A percentile compares a stretch with the other conserved stretches of the same genome.
phyloP scores from a whole-genome alignment of 306 rosid genomes.

The Luffa aegyptiaca region DNA sequence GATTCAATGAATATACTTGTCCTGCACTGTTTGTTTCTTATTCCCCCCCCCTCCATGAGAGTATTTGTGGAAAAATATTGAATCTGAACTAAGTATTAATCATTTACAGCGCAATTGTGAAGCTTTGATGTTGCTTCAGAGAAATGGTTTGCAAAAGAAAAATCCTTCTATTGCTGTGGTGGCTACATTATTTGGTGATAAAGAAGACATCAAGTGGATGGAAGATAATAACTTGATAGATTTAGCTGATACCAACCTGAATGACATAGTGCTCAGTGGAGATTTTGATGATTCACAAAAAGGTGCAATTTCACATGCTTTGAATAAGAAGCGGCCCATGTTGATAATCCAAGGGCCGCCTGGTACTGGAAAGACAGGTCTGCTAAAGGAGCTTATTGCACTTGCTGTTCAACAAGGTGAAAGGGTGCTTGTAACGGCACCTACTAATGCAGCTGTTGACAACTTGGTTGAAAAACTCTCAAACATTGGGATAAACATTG shows the following conservation, averaged over 20 bases:
- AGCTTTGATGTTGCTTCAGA: conserved; percentile 81
- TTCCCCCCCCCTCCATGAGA: neutral
- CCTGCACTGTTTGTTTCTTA: neutral
- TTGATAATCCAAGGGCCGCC: conserved; percentile 87
- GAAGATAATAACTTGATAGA: conserved; percentile 43
- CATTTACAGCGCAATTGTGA: conserved; percentile 72
- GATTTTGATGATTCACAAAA: conserved; percentile 46
- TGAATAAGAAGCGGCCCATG: conserved; percentile 60
- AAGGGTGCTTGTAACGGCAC: conserved; percentile 80
- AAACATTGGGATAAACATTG: conserved; percentile 40
- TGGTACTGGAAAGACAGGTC: conserved; percentile 77
- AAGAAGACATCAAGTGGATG: conserved; percentile 52
- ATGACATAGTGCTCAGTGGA: conserved; percentile 21
- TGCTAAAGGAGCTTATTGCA: conserved; percentile 54
- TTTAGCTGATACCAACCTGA: conserved; percentile 37
- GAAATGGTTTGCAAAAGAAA: conserved; percentile 60
- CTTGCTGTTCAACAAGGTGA: conserved; percentile 65
- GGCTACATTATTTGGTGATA: conserved; percentile 69
- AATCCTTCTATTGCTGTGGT: conserved; percentile 61
- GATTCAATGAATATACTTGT: neutral
- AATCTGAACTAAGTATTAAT: neutral
- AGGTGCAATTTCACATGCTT: conserved; percentile 50
- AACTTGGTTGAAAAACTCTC: conserved; percentile 77
- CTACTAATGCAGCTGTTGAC: conserved; percentile 81
- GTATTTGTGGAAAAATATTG: neutral